Evolutionary conservation across 768 basidiomycete genomes (phyloP).

Genomic region (Rhizopogon vinicolor): DNA sequence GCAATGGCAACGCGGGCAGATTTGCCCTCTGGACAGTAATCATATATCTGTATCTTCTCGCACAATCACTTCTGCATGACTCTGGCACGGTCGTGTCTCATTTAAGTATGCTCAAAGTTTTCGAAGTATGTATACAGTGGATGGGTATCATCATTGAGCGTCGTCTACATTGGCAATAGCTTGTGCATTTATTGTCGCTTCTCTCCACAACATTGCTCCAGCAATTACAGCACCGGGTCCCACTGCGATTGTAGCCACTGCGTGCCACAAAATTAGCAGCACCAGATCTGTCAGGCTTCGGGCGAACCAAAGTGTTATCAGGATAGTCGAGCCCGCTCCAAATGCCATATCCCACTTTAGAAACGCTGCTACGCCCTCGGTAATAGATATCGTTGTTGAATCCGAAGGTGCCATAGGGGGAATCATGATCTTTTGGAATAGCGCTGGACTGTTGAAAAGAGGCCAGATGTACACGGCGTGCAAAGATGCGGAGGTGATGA

Average conservation of each 20-base stretch:
- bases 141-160: neutral
- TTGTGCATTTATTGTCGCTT: conserved; percentile 20
- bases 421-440: conserved; percentile 1
- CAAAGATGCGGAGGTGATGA: conserved; percentile 17
- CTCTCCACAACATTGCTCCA: conserved; percentile 43
- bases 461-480: conserved; percentile 14
- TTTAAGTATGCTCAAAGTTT: neutral
- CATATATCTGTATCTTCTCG: conserved; percentile 1
- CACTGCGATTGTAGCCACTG: conserved; percentile 30
- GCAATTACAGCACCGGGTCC: conserved; percentile 47
- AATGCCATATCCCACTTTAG: conserved; percentile 46
- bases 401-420: conserved; percentile 1
- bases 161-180: neutral
- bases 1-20: conserved; percentile 69
- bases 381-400: neutral
- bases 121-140: neutral
- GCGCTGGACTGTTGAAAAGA: neutral
- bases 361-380: conserved; percentile 25
- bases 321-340: conserved; percentile 31
- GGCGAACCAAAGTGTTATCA: conserved; percentile 45
- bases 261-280: conserved; percentile 35
- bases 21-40: conserved; percentile 32
- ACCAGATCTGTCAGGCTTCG: conserved; percentile 25
- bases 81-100: neutral
- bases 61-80: neutral